phyloP scores from a whole-genome alignment of 148 eudicot species.

The Rheum nobile region DNA sequence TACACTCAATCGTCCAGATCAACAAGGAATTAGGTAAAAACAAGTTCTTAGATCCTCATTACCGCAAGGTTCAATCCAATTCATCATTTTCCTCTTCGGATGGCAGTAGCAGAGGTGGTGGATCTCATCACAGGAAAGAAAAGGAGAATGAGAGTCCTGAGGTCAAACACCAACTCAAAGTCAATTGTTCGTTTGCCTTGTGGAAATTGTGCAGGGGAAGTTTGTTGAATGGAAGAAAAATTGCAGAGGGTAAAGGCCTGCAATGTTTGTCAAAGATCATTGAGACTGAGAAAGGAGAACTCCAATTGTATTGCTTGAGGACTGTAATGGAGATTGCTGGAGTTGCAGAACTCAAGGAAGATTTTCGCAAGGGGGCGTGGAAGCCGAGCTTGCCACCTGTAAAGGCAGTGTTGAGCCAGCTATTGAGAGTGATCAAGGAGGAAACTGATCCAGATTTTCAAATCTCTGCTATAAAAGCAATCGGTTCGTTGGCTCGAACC shows the following conservation, averaged over 20 bases:
- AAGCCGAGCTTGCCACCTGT: slow-evolving; percentile 60
- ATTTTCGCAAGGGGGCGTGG: slow-evolving; percentile 59
- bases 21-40: slow-evolving; percentile 37
- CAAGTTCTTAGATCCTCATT: slow-evolving; percentile 6
- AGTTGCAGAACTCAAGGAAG: slow-evolving; percentile 57
- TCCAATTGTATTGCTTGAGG: slow-evolving; percentile 48
- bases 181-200: slow-evolving; percentile 44
- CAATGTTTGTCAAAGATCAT: slow-evolving; percentile 58
- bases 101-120: slow-evolving; percentile 22
- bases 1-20: slow-evolving; percentile 51
- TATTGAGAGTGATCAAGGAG: slow-evolving; percentile 47
- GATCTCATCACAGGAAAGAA: slow-evolving; percentile 27
- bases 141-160: slow-evolving; percentile 41
- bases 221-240: slow-evolving; percentile 56
- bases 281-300: slow-evolving; percentile 47
- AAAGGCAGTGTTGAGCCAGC: slow-evolving; percentile 59
- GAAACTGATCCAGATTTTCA: slow-evolving; percentile 24
- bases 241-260: slow-evolving; percentile 70
- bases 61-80: slow-evolving; percentile 21
- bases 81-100: slow-evolving; percentile 26
- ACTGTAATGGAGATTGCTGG: slow-evolving; percentile 62
- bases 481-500: slow-evolving; percentile 61
- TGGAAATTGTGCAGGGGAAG: slow-evolving; percentile 49
- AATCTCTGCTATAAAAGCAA: slow-evolving; percentile 44
- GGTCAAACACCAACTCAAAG: slow-evolving; percentile 41